Percentiles rank a stretch among this genome's conserved stretches.
Evolutionary conservation across 1,139 yeast genomes (phyloP).

Genomic region (Pichia kudriavzevii): DNA sequence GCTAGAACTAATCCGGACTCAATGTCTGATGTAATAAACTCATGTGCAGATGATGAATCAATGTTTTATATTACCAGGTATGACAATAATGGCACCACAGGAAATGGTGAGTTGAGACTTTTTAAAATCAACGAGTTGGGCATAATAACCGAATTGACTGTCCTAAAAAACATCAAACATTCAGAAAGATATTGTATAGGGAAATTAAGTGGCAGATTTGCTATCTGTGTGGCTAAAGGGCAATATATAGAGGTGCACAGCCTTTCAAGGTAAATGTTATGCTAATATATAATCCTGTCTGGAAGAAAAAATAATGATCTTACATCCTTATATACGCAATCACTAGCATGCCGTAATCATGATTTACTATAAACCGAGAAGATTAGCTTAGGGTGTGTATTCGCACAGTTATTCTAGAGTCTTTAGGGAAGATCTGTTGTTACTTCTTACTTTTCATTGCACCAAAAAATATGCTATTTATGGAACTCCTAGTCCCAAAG

Average conservation of each 20-base stretch:
- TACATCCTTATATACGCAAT: too few relatives aligned
- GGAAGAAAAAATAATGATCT: too few relatives aligned
- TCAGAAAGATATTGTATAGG: slow-evolving; percentile 19
- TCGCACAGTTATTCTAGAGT: too few relatives aligned
- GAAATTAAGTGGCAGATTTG: slow-evolving; percentile 11
- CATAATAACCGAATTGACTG: slow-evolving; percentile 14
- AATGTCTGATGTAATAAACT: slow-evolving; percentile 11
- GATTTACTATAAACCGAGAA: too few relatives aligned
- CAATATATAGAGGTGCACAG: slow-evolving; percentile 2
- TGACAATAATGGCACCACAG: neutral
- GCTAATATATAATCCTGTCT: too few relatives aligned
- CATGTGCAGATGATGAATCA: slow-evolving; percentile 18
- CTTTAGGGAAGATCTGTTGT: too few relatives aligned
- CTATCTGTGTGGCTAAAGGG: slow-evolving; percentile 14
- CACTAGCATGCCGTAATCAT: too few relatives aligned
- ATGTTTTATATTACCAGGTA: slow-evolving; percentile 15
- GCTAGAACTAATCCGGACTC: neutral
- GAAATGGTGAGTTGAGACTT: slow-evolving; percentile 10
- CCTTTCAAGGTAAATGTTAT: neutral
- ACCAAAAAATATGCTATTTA: too few relatives aligned
- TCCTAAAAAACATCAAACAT: slow-evolving; percentile 6
- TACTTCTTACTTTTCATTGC: too few relatives aligned
- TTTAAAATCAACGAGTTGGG: slow-evolving; percentile 18
- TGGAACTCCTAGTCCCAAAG: too few relatives aligned
- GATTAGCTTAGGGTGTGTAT: too few relatives aligned